Percentiles rank a stretch among this genome's conserved stretches.
phyloP scores from a whole-genome alignment of 2,329 filamentous ascomycete genomes.

The Penicillium paneum region DNA sequence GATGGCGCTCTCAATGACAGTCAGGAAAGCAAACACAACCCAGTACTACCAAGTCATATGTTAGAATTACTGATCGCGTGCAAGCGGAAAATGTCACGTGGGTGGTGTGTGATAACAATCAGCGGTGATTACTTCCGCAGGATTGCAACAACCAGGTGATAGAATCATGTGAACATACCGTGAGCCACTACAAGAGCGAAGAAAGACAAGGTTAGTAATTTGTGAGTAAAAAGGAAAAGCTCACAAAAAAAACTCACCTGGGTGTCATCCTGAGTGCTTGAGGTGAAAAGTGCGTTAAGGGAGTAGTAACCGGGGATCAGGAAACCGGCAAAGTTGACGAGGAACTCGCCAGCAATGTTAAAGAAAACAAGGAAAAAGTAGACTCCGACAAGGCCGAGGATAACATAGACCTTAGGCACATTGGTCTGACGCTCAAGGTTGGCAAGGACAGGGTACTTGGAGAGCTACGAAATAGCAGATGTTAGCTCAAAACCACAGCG shows the following conservation, averaged over 20 bases:
- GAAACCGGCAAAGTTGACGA: slow-evolving; percentile 66
- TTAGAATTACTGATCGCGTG: slow-evolving; percentile 11
- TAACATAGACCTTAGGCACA: slow-evolving; percentile 65
- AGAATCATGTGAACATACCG: slow-evolving; percentile 40
- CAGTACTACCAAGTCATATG: slow-evolving; percentile 53
- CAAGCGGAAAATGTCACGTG: slow-evolving; percentile 25
- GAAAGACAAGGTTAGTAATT: slow-evolving; percentile 19
- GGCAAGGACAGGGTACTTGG: slow-evolving; percentile 65
- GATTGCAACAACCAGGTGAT: slow-evolving; percentile 8
- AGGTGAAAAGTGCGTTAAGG: slow-evolving; percentile 60
- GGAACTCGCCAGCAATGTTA: slow-evolving; percentile 67
- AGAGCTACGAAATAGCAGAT: slow-evolving; percentile 49
- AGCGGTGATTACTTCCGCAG: slow-evolving; percentile 6
- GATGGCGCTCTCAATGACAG: slow-evolving; percentile 63
- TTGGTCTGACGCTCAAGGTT: slow-evolving; percentile 67
- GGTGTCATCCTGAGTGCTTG: slow-evolving; percentile 61
- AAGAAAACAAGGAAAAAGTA: slow-evolving; percentile 72
- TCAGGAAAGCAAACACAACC: slow-evolving; percentile 65
- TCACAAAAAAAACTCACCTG: slow-evolving; percentile 49
- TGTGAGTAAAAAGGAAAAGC: background rate
- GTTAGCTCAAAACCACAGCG: slow-evolving; percentile 1
- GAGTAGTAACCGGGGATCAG: slow-evolving; percentile 65
- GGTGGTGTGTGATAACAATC: slow-evolving; percentile 13
- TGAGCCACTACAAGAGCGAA: slow-evolving; percentile 55
- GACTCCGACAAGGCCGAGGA: slow-evolving; percentile 61